Base-by-base conservation (phyloP, 2,329 filamentous ascomycete genomes). In the Colletotrichum falcatum region DNA sequence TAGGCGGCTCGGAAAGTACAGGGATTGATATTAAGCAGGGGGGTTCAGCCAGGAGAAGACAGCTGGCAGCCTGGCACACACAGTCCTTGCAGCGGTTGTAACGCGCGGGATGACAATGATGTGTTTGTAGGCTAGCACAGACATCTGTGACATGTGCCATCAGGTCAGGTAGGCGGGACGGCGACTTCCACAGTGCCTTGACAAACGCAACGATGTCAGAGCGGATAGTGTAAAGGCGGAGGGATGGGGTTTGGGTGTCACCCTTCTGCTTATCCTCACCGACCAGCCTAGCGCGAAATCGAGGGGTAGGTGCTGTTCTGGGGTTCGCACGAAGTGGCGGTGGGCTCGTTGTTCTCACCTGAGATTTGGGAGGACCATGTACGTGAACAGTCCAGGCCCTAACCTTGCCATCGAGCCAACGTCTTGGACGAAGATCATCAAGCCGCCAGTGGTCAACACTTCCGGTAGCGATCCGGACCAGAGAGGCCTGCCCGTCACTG, bases 1-100 rank as follows among this genome's bases (percentile, higher is more conserved):
- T 44, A 42, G 39, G 58, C 64, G 64, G 58, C 14, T 56, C 51
- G 44, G 33, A 26, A 12, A 28, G 51, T 35, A 44, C 56, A 53
- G 56, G 64, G 67, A 53, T 70, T 58, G 49, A 70, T 58, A 59
- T 67, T 53, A 62, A 53, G 20, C 67, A 60, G 48, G 58, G 58
- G 63, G 42, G 51, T 49, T 39, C 16, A 53, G 56, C 49, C 49
- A 30, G 23, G 11, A 62, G 23, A 20, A 62, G 51, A 33, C 63
- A 61, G 63, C 56, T 58, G 56, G 63, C 56, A n/a, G n/a, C n/a
- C n/a, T 56, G 63, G 56, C 67, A 53, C n/a, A 33, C 26, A 54
- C 49, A 44, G 28, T 54, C 26, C 51, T 62, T 44, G 14, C 33
- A 64, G 39, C 48, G n/a, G n/a, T n/a, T n/a, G n/a, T n/a, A n/a